Base-by-base conservation (phyloP, 1,284 basidiomycete species). In the Amylostereum areolatum region DNA sequence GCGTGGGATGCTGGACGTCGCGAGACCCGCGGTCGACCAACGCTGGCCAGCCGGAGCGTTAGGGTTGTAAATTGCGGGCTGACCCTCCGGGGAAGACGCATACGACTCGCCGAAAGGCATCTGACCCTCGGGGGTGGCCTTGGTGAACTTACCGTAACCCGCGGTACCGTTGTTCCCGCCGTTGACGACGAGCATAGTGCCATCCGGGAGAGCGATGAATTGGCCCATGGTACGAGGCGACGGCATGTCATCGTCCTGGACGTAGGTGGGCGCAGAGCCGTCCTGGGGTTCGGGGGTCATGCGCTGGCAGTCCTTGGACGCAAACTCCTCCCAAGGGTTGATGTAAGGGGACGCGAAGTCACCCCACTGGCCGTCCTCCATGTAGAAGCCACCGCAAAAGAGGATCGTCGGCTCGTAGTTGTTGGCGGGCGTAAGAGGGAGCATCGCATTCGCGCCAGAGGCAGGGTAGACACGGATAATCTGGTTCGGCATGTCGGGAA, bases 401-500 rank as follows among this genome's bases (percentile, higher is more conserved):
- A 96, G 63, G 52, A 97, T 67, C 0, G 91, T 92, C 1, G 87
- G 88, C 0, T 76, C 81, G 72, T 89, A 97, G 68, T 91, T 86
- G 75, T 97, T 96, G 48, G 77, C 83, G 3, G 91, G 89, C 0
- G 90, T 94, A 36, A 97, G 73, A 1, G 95, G 94, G 5, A 96
- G 72, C 91, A 97, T 93, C 47, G 88, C 89, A 1, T 81, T 83
- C 7, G 89, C 94, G 49, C 86, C 94, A 1, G 92, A 95, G 0
- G 90, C 94, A 36, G 95, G 95, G 71, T 97, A 97, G 31, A 95
- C 91, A 50, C 92, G 86, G 40, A 81, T 77, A 46, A 93, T 81
- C 49, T 76, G 63, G 27, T 66, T 66, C 1, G 84, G 84, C 83
- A 86, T 85, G 55, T 73, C 63, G 1, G 81, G 83, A 2, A 85